Base-by-base conservation (phyloP, 2,329 filamentous ascomycete species). In the Juglanconis juglandina region DNA sequence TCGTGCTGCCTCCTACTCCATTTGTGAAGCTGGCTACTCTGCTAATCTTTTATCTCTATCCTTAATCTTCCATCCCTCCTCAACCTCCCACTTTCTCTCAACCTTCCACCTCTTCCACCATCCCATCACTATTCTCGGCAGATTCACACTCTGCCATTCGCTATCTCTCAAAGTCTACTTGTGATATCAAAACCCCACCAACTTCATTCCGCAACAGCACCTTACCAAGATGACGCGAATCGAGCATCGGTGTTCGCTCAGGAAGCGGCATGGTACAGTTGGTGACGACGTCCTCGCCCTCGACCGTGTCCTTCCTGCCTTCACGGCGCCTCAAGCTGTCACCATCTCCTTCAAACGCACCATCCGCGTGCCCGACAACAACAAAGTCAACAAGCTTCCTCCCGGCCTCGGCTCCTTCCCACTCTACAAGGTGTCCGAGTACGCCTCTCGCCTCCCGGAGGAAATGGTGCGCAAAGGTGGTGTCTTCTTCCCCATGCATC, bases 401-500 rank as follows among this genome's bases (percentile, higher is more conserved):
- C 58, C 52, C 5, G 6, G 1, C 1, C n/a, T 51, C 2, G 58
- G 47, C 32, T 3, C 5, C n/a, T 59, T 59, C 32, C 37, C 37
- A 5, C 32, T 60, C 8, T 48, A 52, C 48, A 60, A 53, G 14
- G 41, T 56, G 1, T 24, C 47, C 3, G 58, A 60, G 24, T 56
- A 60, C 6, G 41, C 41, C 13, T 3, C 33, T 1, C 34, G 53
- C 2, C 58, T 60, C 2, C 53, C 53, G 0, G 24, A 5, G 11
- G n/a, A n/a, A 1, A 42, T 60, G 13, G 6, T 41, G 1, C 3
- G n/a, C 6, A 55, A 49, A 32, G 42, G 50, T 3, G 56, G 56
- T 2, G 24, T 53, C 3, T 59, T 59, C 42, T 68, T 82, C 5
- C 75, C 78, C 0, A 81, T 82, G 71, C 74, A 80, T 64, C 68